phyloP scores from a whole-genome alignment of 2,329 filamentous ascomycete genomes.

The Sporothrix euskadiensis region DNA sequence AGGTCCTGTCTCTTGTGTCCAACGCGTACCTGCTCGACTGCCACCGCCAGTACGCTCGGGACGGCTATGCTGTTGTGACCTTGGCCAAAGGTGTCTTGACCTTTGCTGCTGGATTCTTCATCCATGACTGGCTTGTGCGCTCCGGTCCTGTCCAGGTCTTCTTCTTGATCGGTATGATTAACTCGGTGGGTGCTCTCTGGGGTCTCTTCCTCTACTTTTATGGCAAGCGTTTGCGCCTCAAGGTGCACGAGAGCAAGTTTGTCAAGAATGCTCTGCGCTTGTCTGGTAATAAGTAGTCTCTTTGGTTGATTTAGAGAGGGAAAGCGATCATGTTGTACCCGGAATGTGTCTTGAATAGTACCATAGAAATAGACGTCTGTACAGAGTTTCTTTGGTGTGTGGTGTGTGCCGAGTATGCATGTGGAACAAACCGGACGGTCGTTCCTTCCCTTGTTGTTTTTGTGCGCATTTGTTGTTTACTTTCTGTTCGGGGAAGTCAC shows the following conservation, averaged over 20 bases:
- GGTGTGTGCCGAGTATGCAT: too few relatives aligned
- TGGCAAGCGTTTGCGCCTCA: slow-evolving; percentile 10
- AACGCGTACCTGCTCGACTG: slow-evolving; percentile 23
- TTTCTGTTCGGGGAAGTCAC: background rate
- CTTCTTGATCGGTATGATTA: slow-evolving; percentile 15
- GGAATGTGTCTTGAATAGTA: too few relatives aligned
- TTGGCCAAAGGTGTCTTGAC: slow-evolving; percentile 16
- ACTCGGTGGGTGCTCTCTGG: slow-evolving; percentile 17
- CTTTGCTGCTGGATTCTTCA: slow-evolving; percentile 12
- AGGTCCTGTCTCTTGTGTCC: slow-evolving; percentile 17
- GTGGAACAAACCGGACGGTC: background rate
- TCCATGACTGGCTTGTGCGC: slow-evolving; percentile 16
- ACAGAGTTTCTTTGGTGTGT: too few relatives aligned
- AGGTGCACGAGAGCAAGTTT: slow-evolving; percentile 4
- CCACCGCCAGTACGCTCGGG: slow-evolving; percentile 15
- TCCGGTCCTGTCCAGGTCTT: slow-evolving; percentile 14
- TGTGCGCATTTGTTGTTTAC: background rate
- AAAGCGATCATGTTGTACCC: too few relatives aligned
- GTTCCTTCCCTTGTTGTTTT: background rate
- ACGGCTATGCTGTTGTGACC: slow-evolving; percentile 17
- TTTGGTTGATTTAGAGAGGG: too few relatives aligned
- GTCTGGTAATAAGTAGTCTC: background rate
- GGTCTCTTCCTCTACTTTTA: slow-evolving; percentile 16
- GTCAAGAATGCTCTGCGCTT: slow-evolving; percentile 1
- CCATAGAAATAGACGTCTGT: too few relatives aligned